Percentiles rank a stretch among this genome's conserved stretches.
phyloP scores from a whole-genome alignment of 345 rosid genomes.

The Salix suchowensis region DNA sequence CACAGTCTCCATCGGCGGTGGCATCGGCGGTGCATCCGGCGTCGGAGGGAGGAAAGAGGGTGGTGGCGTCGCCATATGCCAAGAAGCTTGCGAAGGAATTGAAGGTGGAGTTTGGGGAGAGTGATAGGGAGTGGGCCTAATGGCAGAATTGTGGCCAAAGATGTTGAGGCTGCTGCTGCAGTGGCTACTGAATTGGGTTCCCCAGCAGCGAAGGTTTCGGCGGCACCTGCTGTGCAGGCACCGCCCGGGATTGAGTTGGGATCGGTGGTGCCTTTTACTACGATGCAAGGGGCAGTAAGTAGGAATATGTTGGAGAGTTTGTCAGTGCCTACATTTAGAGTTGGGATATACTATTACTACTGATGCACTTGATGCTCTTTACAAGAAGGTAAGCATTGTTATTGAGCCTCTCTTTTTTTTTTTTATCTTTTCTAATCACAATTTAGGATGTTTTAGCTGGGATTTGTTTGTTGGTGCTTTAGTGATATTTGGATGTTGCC shows the following conservation, averaged over 20 bases:
- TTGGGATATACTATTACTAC: slow-evolving; percentile 77
- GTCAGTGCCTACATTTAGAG: slow-evolving; percentile 80
- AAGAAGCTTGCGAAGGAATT: slow-evolving; percentile 83
- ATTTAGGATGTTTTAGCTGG: background rate
- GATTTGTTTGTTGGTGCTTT: background rate
- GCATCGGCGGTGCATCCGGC: slow-evolving; percentile 63
- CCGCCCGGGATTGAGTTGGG: slow-evolving; percentile 12
- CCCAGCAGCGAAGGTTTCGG: slow-evolving; percentile 11
- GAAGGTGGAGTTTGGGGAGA: slow-evolving; percentile 63
- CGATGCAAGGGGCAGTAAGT: slow-evolving; percentile 83
- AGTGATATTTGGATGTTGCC: background rate
- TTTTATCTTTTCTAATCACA: background rate
- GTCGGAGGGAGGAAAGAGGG: slow-evolving; percentile 81
- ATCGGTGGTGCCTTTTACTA: slow-evolving; percentile 69
- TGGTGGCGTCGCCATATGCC: slow-evolving; percentile 85
- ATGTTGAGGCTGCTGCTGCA: slow-evolving; percentile 65
- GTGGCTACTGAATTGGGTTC: slow-evolving; percentile 15
- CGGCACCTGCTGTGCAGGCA: slow-evolving; percentile 12
- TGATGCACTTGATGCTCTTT: slow-evolving; percentile 83
- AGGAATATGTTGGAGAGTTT: slow-evolving; percentile 87
- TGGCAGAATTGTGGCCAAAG: slow-evolving; percentile 97
- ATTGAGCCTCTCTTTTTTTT: background rate
- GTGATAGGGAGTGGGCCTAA: slow-evolving; percentile 75
- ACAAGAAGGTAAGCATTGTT: slow-evolving; percentile 57
- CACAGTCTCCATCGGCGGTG: slow-evolving; percentile 5